phyloP scores from a whole-genome alignment of 2,329 filamentous ascomycete genomes.

The Xenosphaeropsis pyriputrescens region DNA sequence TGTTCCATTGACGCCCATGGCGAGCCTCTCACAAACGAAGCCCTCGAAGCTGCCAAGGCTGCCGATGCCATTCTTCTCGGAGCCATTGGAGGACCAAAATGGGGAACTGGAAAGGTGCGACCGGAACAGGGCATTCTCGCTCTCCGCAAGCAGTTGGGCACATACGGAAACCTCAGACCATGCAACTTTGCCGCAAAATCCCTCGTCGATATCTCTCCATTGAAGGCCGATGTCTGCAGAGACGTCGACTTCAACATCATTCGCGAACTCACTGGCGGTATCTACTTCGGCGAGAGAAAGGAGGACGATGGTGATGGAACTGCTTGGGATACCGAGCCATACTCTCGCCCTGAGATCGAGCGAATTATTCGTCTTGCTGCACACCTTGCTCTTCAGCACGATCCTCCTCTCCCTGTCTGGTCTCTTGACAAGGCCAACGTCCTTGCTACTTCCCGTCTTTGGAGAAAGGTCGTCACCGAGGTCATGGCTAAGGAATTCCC shows the following conservation, averaged over 20 bases:
- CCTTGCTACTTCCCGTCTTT: conserved; percentile 75
- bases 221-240: conserved; percentile 73
- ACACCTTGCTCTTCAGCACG: conserved; percentile 61
- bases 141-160: conserved; percentile 84
- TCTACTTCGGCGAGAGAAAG: conserved; percentile 86
- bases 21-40: conserved; percentile 65
- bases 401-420: conserved; percentile 67
- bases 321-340: conserved; percentile 77
- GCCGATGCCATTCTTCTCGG: conserved; percentile 86
- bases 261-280: conserved; percentile 80
- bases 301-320: conserved; percentile 62
- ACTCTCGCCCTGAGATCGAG: conserved; percentile 75
- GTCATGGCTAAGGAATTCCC: conserved; percentile 83
- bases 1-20: conserved; percentile 78
- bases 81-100: conserved; percentile 92
- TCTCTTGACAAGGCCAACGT: conserved; percentile 95
- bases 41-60: conserved; percentile 62
- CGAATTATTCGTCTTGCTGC: conserved; percentile 72
- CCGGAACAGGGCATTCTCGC: conserved; percentile 85
- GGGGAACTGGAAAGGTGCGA: conserved; percentile 76
- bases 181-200: conserved; percentile 89
- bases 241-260: conserved; percentile 89
- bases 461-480: conserved; percentile 77
- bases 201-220: conserved; percentile 70
- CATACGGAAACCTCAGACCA: conserved; percentile 89